These are phyloP conservation scores for Tricholomella constricta DNA, from an alignment of 768 basidiomycete genomes.

Conservation along the genomic window DNA sequence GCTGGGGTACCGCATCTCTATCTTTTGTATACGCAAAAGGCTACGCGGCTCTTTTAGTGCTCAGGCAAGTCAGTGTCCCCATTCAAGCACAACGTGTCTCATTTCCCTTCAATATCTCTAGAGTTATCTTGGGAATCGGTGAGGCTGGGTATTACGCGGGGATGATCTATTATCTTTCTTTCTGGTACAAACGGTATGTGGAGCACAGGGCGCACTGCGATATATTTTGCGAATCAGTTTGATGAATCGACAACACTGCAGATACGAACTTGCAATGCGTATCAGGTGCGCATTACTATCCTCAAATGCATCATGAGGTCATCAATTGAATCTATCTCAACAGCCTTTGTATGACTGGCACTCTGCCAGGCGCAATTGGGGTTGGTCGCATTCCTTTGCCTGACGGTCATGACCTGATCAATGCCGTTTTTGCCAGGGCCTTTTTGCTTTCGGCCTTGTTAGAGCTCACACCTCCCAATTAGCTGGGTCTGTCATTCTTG, in stretches of 20 bases:
- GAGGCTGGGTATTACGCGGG: slow-evolving; percentile 63
- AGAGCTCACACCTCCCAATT: slow-evolving; percentile 49
- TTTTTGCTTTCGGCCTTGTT: slow-evolving; percentile 59
- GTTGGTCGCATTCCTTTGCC: slow-evolving; percentile 24
- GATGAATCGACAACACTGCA: slow-evolving; percentile 3
- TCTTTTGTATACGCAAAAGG: slow-evolving; percentile 59
- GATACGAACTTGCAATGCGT: slow-evolving; percentile 52
- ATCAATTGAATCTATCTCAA: neutral
- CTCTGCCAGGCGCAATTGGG: slow-evolving; percentile 56
- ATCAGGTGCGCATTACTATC: slow-evolving; percentile 38
- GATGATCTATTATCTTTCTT: slow-evolving; percentile 62
- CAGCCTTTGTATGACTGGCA: slow-evolving; percentile 61
- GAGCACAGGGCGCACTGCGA: too few relatives aligned
- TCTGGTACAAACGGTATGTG: slow-evolving; percentile 52
- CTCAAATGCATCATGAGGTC: neutral
- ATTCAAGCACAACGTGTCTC: too few relatives aligned
- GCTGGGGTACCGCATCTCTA: slow-evolving; percentile 55
- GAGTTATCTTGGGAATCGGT: slow-evolving; percentile 61
- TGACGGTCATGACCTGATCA: neutral
- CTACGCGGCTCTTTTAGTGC: slow-evolving; percentile 46
- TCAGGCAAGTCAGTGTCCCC: slow-evolving; percentile 36
- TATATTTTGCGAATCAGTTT: neutral
- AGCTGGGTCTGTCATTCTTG: slow-evolving; percentile 31
- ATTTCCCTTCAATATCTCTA: neutral
- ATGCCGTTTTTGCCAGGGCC: slow-evolving; percentile 36